Percentiles rank a stretch among this genome's conserved stretches.
These are phyloP conservation scores for Penicillium maclennaniae DNA, from an alignment of 495 filamentous ascomycete species.

Conservation along the genomic window DNA sequence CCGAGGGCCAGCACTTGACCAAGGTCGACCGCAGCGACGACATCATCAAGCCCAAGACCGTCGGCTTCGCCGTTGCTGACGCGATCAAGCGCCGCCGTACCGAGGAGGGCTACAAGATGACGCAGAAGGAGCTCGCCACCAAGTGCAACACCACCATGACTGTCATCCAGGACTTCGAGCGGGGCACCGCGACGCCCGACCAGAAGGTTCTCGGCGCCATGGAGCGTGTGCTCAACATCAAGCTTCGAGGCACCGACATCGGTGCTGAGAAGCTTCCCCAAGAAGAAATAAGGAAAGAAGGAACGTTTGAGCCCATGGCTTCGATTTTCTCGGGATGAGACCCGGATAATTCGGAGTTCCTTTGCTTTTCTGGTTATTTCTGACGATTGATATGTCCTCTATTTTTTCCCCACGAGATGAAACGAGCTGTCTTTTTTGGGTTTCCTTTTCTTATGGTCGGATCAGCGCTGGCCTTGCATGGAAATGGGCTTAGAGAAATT, in stretches of 20 bases:
- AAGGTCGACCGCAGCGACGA: conserved; percentile 98
- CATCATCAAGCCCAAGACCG: conserved; percentile 91
- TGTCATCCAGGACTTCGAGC: conserved; percentile 81
- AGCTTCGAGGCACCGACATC: conserved; percentile 75
- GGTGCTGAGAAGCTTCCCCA: conserved; percentile 70
- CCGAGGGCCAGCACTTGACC: conserved; percentile 91
- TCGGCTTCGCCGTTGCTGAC: conserved; percentile 73
- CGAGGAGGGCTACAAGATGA: conserved; percentile 77
- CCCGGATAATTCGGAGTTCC: conserved; percentile 18
- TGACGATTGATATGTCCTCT: conserved; percentile 26
- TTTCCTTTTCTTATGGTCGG: conserved; percentile 34
- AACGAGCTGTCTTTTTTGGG: conserved; percentile 6
- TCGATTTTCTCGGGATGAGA: conserved; percentile 25
- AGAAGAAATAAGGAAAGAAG: conserved; percentile 53
- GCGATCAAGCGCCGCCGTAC: conserved; percentile 74
- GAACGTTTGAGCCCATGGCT: conserved; percentile 27
- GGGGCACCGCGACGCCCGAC: conserved; percentile 73
- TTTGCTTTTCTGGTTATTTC: conserved; percentile 5
- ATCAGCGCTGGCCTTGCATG: conserved; percentile 39
- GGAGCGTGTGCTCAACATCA: conserved; percentile 82
- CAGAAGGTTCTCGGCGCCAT: conserved; percentile 77
- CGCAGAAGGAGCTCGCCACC: conserved; percentile 92
- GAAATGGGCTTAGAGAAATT: conserved; percentile 25
- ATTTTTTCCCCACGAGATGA: conserved; percentile 7
- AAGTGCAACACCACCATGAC: conserved; percentile 85